Evolutionary conservation across 257 asterid species (phyloP), one percentile per base, ranked within the genome.

Genomic region (Nicotiana paniculata): DNA sequence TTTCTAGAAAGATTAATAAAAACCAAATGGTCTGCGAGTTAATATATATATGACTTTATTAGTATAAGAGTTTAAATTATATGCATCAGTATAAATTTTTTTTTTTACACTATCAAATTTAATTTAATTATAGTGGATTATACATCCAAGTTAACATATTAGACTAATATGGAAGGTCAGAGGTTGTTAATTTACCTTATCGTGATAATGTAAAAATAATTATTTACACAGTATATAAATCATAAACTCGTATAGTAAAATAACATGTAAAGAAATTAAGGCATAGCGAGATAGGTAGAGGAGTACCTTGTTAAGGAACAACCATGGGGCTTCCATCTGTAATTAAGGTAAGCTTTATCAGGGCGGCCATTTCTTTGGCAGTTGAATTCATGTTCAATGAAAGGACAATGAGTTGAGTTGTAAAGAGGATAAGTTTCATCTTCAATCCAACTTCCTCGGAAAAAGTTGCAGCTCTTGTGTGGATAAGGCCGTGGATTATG

Each of bases 301-400:
- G 0, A 0, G 11, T 30, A 4, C 21, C 96, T 92, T 39, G 89
- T 69, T 77, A 93, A 80, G 86, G 59, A 63, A 84, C 98, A 92
- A 85, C 76, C 87, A 68, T 59, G 86, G 70, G 98, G 98, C 55
- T 90, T 93, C 98, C 98, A 95, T 55, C 85, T 82, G 90, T 93
- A 95, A 46, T 62, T 76, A 65, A 89, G 93, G 90, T 92, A 95
- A 79, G 80, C 57, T 13, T 84, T 35, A 46, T 95, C 98, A 33
- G 91, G 86, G 70, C 99, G 97, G 81, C 97, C 99, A 74, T 95
- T 95, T 3, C 84, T 86, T 51, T 11, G 87, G 92, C 97, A 95
- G 82, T 88, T 89, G 90, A 91, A 95, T 81, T 89, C 95, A n/a
- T 57, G 89, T 87, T 93, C 97, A 6, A 92, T 90, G 84, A 95